Percentiles rank a stretch among this genome's conserved stretches.
Evolutionary conservation across 2,329 filamentous ascomycete genomes (phyloP).

Genomic region (Cylindrodendrum hubeiense): DNA sequence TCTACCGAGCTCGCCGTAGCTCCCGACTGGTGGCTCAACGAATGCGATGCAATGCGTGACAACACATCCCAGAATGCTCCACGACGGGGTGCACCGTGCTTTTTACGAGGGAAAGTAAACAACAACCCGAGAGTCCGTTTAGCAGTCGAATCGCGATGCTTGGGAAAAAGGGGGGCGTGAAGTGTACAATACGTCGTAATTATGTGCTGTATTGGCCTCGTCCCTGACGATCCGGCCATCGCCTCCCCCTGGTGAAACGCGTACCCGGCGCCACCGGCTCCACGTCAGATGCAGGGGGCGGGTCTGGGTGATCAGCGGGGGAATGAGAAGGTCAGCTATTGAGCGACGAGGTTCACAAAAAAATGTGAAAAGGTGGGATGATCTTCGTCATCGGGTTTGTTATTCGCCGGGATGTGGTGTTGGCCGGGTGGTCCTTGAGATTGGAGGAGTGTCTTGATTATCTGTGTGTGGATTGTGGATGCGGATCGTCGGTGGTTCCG

Average conservation of each 20-base stretch:
- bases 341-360: background rate
- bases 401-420: conserved; percentile 20
- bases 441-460: background rate
- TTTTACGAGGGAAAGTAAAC: background rate
- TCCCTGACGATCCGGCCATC: conserved; percentile 42
- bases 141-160: background rate
- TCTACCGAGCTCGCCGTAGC: background rate
- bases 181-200: background rate
- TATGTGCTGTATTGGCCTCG: conserved; percentile 22
- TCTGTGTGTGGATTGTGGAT: background rate
- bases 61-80: background rate
- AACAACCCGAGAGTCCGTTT: background rate
- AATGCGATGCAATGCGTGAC: background rate
- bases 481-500: background rate
- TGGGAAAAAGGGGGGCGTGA: conserved; percentile 5
- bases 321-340: background rate
- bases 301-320: conserved; percentile 25
- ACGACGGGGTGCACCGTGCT: background rate
- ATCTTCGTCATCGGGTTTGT: conserved; percentile 7
- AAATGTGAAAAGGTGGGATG: conserved; percentile 18
- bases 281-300: conserved; percentile 42
- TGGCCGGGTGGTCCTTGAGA: background rate
- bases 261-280: conserved; percentile 40
- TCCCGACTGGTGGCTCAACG: background rate
- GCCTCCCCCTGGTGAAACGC: conserved; percentile 37